phyloP scores from a whole-genome alignment of 495 filamentous ascomycete species.

The Aspergillus nanangensis region DNA sequence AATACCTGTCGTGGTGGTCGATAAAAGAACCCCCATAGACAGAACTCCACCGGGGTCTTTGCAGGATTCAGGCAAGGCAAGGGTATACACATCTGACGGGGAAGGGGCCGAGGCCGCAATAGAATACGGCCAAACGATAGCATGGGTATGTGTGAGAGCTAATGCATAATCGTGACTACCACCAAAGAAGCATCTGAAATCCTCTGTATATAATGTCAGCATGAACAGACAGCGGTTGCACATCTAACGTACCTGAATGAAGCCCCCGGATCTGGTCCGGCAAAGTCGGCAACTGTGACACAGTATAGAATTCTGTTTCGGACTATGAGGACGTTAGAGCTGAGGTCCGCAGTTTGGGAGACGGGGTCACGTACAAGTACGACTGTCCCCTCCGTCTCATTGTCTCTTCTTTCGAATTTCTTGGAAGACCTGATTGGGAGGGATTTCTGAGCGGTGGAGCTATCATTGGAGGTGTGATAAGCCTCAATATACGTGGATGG shows the following conservation, averaged over 20 bases:
- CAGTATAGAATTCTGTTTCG: constrained; percentile 79
- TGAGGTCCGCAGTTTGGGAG: too few species aligned
- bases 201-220: constrained; percentile 25
- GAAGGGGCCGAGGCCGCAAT: constrained; percentile 45
- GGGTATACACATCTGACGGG: constrained; percentile 65
- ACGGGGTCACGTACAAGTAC: constrained; percentile 50
- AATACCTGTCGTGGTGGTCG: constrained; percentile 65
- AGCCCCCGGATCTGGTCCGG: constrained; percentile 67
- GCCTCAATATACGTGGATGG: constrained; percentile 8
- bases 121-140: constrained; percentile 84
- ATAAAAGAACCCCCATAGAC: constrained; percentile 76
- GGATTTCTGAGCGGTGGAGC: constrained; percentile 26
- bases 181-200: constrained; percentile 53
- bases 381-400: constrained; percentile 54
- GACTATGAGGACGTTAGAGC: constrained; percentile 47
- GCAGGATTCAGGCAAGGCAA: constrained; percentile 71
- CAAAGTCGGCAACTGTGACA: constrained; percentile 76
- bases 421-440: constrained; percentile 61
- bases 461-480: constrained; percentile 7
- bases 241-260: constrained; percentile 47
- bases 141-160: constrained; percentile 71
- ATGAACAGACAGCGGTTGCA: not conserved
- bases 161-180: constrained; percentile 68
- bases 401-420: constrained; percentile 40
- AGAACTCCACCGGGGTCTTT: constrained; percentile 59